Base-by-base conservation (phyloP, 805 yeast genomes). In the Kluyveromyces aestuarii region DNA sequence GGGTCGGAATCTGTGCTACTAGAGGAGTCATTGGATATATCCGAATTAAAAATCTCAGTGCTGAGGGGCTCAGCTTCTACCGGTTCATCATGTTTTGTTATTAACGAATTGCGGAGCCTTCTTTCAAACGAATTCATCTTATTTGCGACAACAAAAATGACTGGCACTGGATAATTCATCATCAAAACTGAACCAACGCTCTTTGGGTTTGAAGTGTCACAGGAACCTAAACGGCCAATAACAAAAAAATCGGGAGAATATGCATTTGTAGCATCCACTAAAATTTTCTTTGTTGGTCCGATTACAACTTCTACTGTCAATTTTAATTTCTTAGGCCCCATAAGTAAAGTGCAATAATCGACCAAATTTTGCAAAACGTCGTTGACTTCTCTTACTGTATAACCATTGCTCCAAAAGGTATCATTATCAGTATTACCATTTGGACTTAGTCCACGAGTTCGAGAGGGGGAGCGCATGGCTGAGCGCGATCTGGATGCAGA, bases 161-260 rank as follows among this genome's bases (percentile, higher is more conserved):
- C 58, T 1, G 69, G 69, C 7, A 59, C 52, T 6, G 69, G 66
- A 38, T 58, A 56, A 16, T 50, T 44, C 2, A 57, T 59, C 18
- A 60, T 50, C 21, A 66, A 40, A 14, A 52, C 56, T 48, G 64
- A 68, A 18, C 57, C 52, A 8, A 65, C 37, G 17, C 48, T 38
- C 17, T 50, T 52, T 6, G 67, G 59, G 50, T 57, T 63, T 58
- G 60, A 60, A 21, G 50, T 51, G 1, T 61, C 57, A 17, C 60
- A 14, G 5, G 41, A 44, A 30, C 42, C 47, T 14, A 33, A 21
- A 19, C 37, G 36, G 14, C 41, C 42, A 13, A 37, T 37, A 1
- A 63, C 60, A 30, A 60, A 52, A 21, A 66, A 48, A 47, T 66
- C 66, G 16, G 70, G 70, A 4, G 56, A 53, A 47, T 66, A 64